Evolutionary conservation across 140 eudicot genomes (phyloP), one percentile per base, ranked within the genome.

Genomic region (Ambrosia hybrid): DNA sequence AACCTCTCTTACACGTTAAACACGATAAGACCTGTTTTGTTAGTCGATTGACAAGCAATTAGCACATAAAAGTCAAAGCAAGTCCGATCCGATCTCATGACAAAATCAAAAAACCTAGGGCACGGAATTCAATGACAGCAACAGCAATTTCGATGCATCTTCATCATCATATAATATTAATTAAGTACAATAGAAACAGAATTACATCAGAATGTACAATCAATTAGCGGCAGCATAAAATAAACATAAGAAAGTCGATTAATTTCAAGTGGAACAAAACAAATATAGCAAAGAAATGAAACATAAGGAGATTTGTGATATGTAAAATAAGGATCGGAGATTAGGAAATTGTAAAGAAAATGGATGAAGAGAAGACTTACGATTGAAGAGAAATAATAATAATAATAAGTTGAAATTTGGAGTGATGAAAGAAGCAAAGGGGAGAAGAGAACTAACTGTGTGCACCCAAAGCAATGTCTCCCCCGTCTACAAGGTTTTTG

Each of bases 391-490:
- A 41, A 52, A 30, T 72, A 53, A 65, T 15, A 30, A 65, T 15
- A 30, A 1, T 30, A 30, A 1, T 30, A 30, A 30, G 34, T 74
- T 74, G 67, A 74, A 65, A 17, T 66, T 46, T 41, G 67, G 67
- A 65, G 46, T 26, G 26, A 57, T 51, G 78, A 62, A 52, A 64
- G 72, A 52, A 64, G 72, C 72, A 74, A 30, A 30, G 34, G 34
- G 34, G 34, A 30, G 34, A 30, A 30, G 2, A 30, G 34, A 30
- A 30, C 2, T 30, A 38, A 51, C 38, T 49, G 78, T 73, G 78
- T 73, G 65, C 61, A 73, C 70, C 77, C 70, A 61, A 73, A 48
- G 70, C 70, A 73, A 73, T 72, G 60, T 59, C 76, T 39, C 46
- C 46, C 46, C 46, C 46, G 8, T 39, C 46, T 39, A 39, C 46